Conservation (phyloP, 2,329 filamentous ascomycete genomes). For the Penicillium occitanis region DNA sequence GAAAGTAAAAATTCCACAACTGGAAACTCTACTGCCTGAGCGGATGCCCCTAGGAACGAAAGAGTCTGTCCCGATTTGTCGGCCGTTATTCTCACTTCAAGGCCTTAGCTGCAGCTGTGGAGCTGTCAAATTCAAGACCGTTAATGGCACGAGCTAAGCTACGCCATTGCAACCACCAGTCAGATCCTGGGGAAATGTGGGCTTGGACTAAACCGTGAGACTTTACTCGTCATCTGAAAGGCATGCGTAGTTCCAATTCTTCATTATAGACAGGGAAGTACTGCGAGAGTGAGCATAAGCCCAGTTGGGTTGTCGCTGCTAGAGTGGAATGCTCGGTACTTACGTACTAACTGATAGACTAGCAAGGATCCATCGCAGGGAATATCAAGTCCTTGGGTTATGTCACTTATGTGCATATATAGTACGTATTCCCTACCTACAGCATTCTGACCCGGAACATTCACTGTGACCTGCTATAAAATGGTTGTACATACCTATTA, state of each 20-base stretch:
- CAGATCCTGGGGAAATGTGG: neutral
- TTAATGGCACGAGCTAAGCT: neutral
- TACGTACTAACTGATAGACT: too few relatives aligned
- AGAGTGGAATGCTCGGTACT: neutral
- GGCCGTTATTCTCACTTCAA: neutral
- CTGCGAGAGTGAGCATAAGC: neutral
- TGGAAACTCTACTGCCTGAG: neutral
- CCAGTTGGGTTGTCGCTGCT: neutral
- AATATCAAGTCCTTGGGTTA: neutral
- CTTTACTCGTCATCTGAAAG: neutral
- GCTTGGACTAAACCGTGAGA: neutral
- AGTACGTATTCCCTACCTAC: neutral
- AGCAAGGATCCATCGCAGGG: neutral
- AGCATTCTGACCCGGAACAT: neutral
- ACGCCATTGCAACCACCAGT: neutral
- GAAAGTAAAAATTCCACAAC: neutral
- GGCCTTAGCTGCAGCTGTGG: conserved; percentile 1
- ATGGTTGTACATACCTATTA: too few relatives aligned
- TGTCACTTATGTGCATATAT: neutral
- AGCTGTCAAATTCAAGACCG: neutral
- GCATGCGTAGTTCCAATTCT: neutral
- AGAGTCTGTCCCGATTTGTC: neutral
- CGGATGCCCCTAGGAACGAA: neutral
- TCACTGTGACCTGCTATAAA: neutral
- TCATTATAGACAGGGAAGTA: neutral